phyloP scores from a whole-genome alignment of 1,284 basidiomycete genomes.

The Earliella scabrosa region DNA sequence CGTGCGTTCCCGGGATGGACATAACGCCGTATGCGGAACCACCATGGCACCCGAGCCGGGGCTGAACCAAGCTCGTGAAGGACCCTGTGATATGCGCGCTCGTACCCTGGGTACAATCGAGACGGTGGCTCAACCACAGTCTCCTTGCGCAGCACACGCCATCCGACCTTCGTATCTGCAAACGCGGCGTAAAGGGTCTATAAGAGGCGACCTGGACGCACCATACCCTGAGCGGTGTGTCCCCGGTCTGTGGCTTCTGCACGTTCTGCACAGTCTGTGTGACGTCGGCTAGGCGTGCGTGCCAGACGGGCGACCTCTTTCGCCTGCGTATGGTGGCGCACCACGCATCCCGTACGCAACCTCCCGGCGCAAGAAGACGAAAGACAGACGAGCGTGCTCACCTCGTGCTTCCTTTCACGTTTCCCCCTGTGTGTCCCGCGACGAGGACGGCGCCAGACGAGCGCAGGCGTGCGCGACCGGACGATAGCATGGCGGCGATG shows the following conservation, averaged over 20 bases:
- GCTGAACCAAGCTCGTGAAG: background rate
- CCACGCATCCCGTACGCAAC: no score
- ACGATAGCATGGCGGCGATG: conserved; percentile 15
- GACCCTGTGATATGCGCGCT: background rate
- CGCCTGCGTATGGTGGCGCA: no score
- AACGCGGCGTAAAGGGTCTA: background rate
- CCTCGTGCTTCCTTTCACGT: background rate
- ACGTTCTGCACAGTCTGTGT: background rate
- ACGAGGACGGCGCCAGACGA: conserved; percentile 4
- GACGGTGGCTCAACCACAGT: no score
- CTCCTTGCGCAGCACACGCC: no score
- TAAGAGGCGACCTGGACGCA: background rate
- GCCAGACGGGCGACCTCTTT: background rate
- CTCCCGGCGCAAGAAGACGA: no score
- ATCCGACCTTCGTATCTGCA: background rate
- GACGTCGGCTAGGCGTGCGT: background rate
- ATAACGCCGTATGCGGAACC: background rate
- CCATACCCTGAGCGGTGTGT: background rate
- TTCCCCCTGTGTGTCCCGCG: background rate
- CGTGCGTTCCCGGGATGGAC: background rate
- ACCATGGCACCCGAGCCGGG: background rate
- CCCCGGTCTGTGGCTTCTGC: no score
- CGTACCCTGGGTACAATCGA: no score
- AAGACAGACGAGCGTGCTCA: conserved; percentile 8
- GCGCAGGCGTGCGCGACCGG: conserved; percentile 12